phyloP scores from a whole-genome alignment of 1,284 basidiomycete genomes.

The Leucoagaricus sp. region DNA sequence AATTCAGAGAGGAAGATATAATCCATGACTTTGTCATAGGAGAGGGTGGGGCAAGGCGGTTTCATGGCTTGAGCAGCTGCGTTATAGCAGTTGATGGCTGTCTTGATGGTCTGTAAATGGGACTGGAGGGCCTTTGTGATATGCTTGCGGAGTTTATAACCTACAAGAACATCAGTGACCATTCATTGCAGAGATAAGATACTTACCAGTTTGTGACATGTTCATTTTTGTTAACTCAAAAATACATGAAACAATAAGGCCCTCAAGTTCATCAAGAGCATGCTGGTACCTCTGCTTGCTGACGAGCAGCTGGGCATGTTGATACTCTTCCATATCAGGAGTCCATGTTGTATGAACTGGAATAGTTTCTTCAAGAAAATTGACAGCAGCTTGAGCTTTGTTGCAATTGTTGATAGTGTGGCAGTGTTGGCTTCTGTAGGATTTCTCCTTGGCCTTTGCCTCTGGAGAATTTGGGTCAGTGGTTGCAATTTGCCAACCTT shows the following conservation, averaged over 20 bases:
- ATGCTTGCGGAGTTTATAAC: slow-evolving; percentile 26
- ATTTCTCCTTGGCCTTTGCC: not conserved
- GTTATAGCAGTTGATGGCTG: slow-evolving; percentile 23
- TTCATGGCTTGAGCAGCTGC: slow-evolving; percentile 15
- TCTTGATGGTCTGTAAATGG: slow-evolving; percentile 21
- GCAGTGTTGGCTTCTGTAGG: not conserved
- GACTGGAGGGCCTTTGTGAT: slow-evolving; percentile 23
- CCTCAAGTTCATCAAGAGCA: not conserved
- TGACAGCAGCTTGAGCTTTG: not conserved
- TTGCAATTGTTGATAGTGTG: not conserved
- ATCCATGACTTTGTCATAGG: slow-evolving; percentile 28
- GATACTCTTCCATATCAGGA: not conserved
- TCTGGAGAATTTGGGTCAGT: no score
- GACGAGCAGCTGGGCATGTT: not conserved
- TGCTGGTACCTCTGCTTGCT: not conserved
- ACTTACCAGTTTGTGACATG: not conserved
- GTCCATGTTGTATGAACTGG: not conserved
- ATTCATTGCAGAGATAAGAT: no score
- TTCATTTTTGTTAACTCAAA: slow-evolving; percentile 12
- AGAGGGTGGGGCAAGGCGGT: slow-evolving; percentile 18
- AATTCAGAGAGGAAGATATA: slow-evolving; percentile 35
- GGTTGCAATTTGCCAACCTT: no score
- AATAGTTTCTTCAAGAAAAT: not conserved
- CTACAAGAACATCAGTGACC: slow-evolving; percentile 10
- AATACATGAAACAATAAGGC: not conserved